These are phyloP conservation scores for Colletotrichum higginsianum DNA, from an alignment of 2,329 filamentous ascomycete species.

Conservation along the genomic window DNA sequence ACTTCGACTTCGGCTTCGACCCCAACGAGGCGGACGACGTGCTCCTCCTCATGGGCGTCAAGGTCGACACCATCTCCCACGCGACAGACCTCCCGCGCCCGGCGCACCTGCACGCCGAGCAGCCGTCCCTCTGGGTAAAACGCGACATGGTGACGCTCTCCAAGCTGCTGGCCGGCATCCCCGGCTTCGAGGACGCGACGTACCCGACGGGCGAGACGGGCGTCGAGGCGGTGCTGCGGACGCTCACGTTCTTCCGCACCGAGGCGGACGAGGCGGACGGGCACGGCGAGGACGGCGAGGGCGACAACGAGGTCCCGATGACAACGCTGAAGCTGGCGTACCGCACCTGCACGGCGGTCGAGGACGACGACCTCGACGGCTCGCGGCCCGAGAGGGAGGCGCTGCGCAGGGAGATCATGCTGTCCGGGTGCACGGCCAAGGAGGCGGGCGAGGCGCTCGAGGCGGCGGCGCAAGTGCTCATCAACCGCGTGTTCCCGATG, in stretches of 20 bases:
- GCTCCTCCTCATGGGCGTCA: constrained; percentile 36
- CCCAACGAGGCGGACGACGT: constrained; percentile 33
- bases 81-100: constrained; percentile 34
- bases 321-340: constrained; percentile 39
- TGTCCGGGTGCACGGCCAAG: constrained; percentile 22
- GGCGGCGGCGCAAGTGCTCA: constrained; percentile 37
- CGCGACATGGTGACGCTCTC: constrained; percentile 29
- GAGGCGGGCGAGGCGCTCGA: constrained; percentile 39
- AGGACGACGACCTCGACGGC: constrained; percentile 37
- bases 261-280: constrained; percentile 3
- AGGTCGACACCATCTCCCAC: constrained; percentile 31
- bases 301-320: constrained; percentile 17
- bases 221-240: constrained; percentile 24
- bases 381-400: constrained; percentile 26
- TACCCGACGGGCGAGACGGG: constrained; percentile 27
- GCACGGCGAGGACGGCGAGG: constrained; percentile 3
- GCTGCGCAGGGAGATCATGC: constrained; percentile 30
- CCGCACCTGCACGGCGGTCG: constrained; percentile 36
- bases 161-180: constrained; percentile 6
- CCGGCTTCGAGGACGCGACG: constrained; percentile 22
- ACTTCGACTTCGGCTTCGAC: constrained; percentile 40
- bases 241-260: constrained; percentile 40
- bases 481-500: constrained; percentile 34
- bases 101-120: constrained; percentile 34
- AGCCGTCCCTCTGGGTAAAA: constrained; percentile 37